Conservation (phyloP, 345 rosid genomes). For the Anacardium occidentale region DNA sequence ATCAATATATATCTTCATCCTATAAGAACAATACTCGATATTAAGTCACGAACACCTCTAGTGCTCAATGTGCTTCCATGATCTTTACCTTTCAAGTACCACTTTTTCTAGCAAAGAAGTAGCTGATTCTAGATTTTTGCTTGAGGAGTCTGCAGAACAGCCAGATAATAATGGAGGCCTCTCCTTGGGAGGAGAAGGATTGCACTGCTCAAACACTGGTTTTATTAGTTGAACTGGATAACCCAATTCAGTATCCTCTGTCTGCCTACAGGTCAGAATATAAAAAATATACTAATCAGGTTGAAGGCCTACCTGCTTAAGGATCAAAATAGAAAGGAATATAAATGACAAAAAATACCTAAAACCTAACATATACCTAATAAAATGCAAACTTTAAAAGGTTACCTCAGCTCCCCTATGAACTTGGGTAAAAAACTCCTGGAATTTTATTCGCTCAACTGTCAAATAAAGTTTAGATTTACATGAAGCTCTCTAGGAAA, state of each 20-base stretch:
- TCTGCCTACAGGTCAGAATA: constrained; percentile 42
- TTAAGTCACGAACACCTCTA: constrained; percentile 19
- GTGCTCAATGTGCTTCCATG: constrained; percentile 23
- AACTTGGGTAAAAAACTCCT: constrained; percentile 78
- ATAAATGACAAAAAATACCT: not conserved
- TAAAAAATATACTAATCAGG: constrained; percentile 18
- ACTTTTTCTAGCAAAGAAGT: constrained; percentile 29
- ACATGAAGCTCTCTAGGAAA: constrained; percentile 6
- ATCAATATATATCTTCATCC: constrained; percentile 31
- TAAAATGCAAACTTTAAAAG: constrained; percentile 9
- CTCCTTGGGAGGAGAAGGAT: constrained; percentile 33
- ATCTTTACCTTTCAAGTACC: constrained; percentile 13
- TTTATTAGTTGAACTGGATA: constrained; percentile 23
- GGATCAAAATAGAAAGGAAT: not conserved
- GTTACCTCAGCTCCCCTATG: constrained; percentile 57
- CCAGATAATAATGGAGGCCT: constrained; percentile 30
- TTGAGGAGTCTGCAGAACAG: constrained; percentile 14
- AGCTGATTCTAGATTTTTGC: constrained; percentile 21
- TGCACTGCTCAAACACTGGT: constrained; percentile 29
- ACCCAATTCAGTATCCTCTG: constrained; percentile 24
- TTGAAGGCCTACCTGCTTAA: constrained; percentile 8
- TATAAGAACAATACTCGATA: constrained; percentile 22
- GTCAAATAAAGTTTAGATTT: constrained; percentile 28
- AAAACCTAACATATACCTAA: constrained; percentile 2
- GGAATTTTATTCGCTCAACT: constrained; percentile 70